phyloP scores from a whole-genome alignment of 1,139 yeast species.

The Geotrichum carabidarum region DNA sequence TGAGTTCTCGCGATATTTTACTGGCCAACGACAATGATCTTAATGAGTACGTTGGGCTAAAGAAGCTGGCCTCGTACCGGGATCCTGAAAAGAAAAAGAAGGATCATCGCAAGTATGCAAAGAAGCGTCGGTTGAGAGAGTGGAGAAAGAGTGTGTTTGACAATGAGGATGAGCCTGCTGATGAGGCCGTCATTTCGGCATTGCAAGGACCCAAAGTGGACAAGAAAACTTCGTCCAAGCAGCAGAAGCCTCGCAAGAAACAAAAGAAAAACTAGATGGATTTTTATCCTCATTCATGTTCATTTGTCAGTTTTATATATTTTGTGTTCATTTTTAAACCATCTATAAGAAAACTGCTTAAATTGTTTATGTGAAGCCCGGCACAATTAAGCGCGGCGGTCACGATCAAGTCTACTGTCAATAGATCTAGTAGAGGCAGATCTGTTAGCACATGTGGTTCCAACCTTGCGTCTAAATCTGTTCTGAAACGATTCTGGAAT shows the following conservation, averaged over 20 bases:
- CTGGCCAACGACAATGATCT: slow-evolving; percentile 83
- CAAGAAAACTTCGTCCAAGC: neutral
- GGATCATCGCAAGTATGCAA: slow-evolving; percentile 80
- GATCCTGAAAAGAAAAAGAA: slow-evolving; percentile 64
- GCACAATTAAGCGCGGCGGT: no score
- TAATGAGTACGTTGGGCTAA: slow-evolving; percentile 78
- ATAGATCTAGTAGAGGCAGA: slow-evolving; percentile 1
- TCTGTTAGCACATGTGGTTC: neutral
- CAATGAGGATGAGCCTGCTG: slow-evolving; percentile 54
- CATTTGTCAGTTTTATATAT: neutral
- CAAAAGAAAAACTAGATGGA: slow-evolving; percentile 10
- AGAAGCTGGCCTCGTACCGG: slow-evolving; percentile 90
- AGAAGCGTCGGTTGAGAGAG: slow-evolving; percentile 73
- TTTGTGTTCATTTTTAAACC: neutral
- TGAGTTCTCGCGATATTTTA: slow-evolving; percentile 78
- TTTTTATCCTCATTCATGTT: neutral
- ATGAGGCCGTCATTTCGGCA: slow-evolving; percentile 25
- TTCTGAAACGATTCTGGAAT: neutral
- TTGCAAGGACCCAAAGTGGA: slow-evolving; percentile 9
- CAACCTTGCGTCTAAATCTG: neutral
- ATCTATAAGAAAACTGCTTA: neutral
- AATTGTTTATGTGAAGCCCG: neutral
- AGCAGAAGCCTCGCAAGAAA: slow-evolving; percentile 11
- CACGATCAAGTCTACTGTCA: neutral
- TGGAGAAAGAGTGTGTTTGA: slow-evolving; percentile 86